Conservation (phyloP, 371 early-diverging fungal species). For the Umbelopsis sp. region DNA sequence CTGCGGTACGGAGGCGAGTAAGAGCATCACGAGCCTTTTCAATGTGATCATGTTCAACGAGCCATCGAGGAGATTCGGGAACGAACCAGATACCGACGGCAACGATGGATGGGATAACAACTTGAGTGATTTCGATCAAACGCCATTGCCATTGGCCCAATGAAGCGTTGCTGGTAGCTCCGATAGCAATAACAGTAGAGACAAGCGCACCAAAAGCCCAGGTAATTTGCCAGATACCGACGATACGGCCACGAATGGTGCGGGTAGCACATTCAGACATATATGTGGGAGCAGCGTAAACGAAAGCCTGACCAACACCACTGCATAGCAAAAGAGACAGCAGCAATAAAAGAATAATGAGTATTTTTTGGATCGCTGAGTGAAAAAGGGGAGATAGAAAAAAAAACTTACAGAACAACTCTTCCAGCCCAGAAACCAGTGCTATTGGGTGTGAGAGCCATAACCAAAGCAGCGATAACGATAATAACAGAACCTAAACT, state of each 20-base stretch:
- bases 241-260: slow-evolving; percentile 16
- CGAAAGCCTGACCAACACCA: slow-evolving; percentile 18
- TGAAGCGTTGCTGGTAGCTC: slow-evolving; percentile 9
- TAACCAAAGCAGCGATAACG: slow-evolving; percentile 15
- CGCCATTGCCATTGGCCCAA: slow-evolving; percentile 13
- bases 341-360: neutral
- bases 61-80: slow-evolving; percentile 14
- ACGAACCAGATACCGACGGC: slow-evolving; percentile 17
- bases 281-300: slow-evolving; percentile 19
- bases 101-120: neutral
- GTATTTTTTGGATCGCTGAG: neutral
- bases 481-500: slow-evolving; percentile 3
- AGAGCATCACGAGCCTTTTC: neutral
- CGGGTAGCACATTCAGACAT: slow-evolving; percentile 11
- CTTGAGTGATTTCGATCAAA: neutral
- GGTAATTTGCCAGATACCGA: slow-evolving; percentile 19
- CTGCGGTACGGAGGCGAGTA: neutral
- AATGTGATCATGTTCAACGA: slow-evolving; percentile 1
- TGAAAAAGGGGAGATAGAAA: neutral
- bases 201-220: slow-evolving; percentile 17
- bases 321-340: too few relatives aligned
- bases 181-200: slow-evolving; percentile 13
- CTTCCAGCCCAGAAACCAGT: slow-evolving; percentile 14
- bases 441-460: neutral
- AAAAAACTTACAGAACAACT: slow-evolving; percentile 16